These are phyloP conservation scores for Odonthalia washingtoniensis DNA, from an alignment of 31 red algal species.

Conservation along the genomic window DNA sequence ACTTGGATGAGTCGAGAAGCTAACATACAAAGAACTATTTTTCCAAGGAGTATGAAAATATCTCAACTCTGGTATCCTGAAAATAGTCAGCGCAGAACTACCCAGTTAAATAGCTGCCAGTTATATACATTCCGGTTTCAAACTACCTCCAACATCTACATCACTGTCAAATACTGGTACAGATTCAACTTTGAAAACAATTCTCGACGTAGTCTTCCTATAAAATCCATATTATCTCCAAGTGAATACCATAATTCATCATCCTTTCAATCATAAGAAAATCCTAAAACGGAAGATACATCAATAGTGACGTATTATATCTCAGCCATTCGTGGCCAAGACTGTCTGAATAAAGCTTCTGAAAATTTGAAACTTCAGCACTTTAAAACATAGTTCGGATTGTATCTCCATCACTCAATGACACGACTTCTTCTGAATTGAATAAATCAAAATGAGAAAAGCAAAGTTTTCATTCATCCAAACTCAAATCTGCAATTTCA, in stretches of 20 bases:
- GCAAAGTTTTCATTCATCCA: conserved; percentile 70
- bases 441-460: conserved; percentile 71
- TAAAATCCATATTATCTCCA: conserved; percentile 73
- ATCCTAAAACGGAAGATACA: conserved; percentile 41
- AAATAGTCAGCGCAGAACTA: conserved; percentile 47
- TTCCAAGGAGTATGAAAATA: conserved; percentile 74
- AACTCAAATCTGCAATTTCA: conserved; percentile 72
- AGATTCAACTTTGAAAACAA: conserved; percentile 63
- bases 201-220: conserved; percentile 57
- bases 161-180: conserved; percentile 43
- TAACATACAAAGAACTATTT: conserved; percentile 33
- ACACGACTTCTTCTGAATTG: conserved; percentile 48
- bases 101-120: conserved; percentile 68
- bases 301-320: conserved; percentile 8
- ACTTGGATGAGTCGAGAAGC: conserved; percentile 20
- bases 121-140: conserved; percentile 10
- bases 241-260: conserved; percentile 54
- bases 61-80: conserved; percentile 64
- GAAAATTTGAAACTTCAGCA: conserved; percentile 72
- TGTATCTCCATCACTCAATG: conserved; percentile 59
- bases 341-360: conserved; percentile 56
- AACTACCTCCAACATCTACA: conserved; percentile 30
- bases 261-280: conserved; percentile 44
- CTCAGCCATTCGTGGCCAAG: conserved; percentile 57
- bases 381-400: conserved; percentile 48